phyloP scores from a whole-genome alignment of 257 asterid species.

The Solanum tacnaense region DNA sequence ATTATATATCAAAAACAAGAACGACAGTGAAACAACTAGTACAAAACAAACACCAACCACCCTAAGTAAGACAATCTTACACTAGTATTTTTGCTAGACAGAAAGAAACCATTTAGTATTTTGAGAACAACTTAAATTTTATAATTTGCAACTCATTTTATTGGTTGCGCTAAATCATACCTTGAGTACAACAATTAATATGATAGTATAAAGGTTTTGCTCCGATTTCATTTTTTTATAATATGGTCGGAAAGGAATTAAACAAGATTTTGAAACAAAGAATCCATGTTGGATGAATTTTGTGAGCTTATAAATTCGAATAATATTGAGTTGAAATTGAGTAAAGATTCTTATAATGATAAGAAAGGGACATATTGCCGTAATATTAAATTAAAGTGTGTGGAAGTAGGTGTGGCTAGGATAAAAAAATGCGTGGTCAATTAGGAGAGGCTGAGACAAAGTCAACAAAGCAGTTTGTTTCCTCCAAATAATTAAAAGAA shows the following conservation, averaged over 20 bases:
- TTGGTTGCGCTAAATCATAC: background rate
- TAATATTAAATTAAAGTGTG: conserved; percentile 6
- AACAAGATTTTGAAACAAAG: background rate
- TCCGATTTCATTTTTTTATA: background rate
- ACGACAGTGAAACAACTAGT: too few relatives aligned
- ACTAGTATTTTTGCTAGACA: background rate
- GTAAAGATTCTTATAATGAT: background rate
- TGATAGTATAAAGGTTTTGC: background rate
- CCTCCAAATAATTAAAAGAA: background rate
- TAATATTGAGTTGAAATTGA: background rate
- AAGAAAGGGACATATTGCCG: background rate
- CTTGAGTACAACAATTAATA: background rate
- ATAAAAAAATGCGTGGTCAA: background rate
- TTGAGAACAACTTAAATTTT: too few relatives aligned
- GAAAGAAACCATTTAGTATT: background rate
- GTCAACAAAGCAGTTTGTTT: background rate
- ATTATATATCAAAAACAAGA: too few relatives aligned
- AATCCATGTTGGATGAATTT: background rate
- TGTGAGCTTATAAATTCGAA: background rate
- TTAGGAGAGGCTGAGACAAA: background rate
- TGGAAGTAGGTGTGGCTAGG: background rate
- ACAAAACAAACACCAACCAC: background rate
- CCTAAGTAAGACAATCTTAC: background rate
- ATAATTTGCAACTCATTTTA: background rate
- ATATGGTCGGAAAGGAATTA: background rate